Percentiles rank a stretch among this genome's conserved stretches.
Evolutionary conservation across 345 rosid genomes (phyloP).

Genomic region (Bruguiera sexangula): DNA sequence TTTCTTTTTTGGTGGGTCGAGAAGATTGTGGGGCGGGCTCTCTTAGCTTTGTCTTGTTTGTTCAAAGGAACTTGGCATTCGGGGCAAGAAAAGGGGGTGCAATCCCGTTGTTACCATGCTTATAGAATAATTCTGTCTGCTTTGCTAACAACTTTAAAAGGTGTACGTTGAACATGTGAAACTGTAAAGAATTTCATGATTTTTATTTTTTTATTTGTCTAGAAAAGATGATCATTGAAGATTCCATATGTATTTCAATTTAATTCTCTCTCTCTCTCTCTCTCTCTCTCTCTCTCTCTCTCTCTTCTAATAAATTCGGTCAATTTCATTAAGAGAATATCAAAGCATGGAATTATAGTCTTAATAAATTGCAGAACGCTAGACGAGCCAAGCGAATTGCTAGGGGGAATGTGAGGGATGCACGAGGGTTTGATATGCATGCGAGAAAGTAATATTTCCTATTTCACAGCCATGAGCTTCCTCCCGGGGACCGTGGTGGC

Average conservation of each 20-base stretch:
- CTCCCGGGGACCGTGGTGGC: too few species aligned
- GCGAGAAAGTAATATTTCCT: too few species aligned
- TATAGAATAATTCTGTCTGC: not conserved
- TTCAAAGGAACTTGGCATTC: conserved; percentile 2
- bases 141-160: conserved; percentile 7
- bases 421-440: too few species aligned
- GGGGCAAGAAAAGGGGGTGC: conserved; percentile 16
- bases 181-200: not conserved
- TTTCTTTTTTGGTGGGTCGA: conserved; percentile 16
- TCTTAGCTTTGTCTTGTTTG: conserved; percentile 23
- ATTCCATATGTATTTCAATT: not conserved
- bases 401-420: not conserved
- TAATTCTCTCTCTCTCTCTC: not conserved
- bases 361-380: too few species aligned
- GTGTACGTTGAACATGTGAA: conserved; percentile 3
- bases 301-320: too few species aligned
- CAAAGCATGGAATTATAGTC: too few species aligned
- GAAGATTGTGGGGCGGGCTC: not conserved
- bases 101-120: not conserved
- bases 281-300: not conserved
- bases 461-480: too few species aligned
- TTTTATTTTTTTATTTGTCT: not conserved
- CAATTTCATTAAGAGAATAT: too few species aligned
- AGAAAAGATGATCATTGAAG: not conserved
- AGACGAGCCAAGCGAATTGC: not conserved